Conservation (phyloP, 441 rosid species). For the Eutrema salsugineum region DNA sequence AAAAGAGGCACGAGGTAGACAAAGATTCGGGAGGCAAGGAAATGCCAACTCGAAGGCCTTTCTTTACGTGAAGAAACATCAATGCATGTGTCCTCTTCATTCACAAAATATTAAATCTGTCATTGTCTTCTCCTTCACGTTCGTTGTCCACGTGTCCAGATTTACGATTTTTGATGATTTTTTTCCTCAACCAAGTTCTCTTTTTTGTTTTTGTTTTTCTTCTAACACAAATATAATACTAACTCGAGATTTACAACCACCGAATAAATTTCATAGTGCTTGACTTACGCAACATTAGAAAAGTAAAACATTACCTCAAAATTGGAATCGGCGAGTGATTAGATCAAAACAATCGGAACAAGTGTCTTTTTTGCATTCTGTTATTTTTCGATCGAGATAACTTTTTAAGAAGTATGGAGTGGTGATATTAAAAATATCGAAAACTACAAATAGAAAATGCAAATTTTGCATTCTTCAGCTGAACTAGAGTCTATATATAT, state of each 20-base stretch:
- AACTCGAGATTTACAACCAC: conserved; percentile 28
- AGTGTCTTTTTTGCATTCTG: not conserved
- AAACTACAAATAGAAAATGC: not conserved
- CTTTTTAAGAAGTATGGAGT: not conserved
- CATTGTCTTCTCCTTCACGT: conserved; percentile 27
- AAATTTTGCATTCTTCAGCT: not conserved
- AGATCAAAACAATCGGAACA: not conserved
- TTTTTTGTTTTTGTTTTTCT: not conserved
- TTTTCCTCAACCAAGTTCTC: not conserved
- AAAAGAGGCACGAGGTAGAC: conserved; percentile 57
- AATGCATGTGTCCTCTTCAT: conserved; percentile 29
- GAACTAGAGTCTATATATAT: not conserved
- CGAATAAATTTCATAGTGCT: conserved; percentile 20
- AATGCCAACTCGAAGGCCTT: conserved; percentile 43
- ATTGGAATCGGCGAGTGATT: not conserved
- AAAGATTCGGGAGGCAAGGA: conserved; percentile 79
- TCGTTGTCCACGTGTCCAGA: conserved; percentile 19
- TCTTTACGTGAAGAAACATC: conserved; percentile 35
- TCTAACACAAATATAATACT: not conserved
- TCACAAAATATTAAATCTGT: conserved; percentile 13
- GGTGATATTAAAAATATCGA: not conserved
- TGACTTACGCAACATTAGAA: not conserved
- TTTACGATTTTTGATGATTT: not conserved
- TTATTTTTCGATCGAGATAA: not conserved
- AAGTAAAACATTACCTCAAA: too few relatives aligned